Evolutionary conservation across 768 basidiomycete species (phyloP).

Genomic region (Collybia nuda): DNA sequence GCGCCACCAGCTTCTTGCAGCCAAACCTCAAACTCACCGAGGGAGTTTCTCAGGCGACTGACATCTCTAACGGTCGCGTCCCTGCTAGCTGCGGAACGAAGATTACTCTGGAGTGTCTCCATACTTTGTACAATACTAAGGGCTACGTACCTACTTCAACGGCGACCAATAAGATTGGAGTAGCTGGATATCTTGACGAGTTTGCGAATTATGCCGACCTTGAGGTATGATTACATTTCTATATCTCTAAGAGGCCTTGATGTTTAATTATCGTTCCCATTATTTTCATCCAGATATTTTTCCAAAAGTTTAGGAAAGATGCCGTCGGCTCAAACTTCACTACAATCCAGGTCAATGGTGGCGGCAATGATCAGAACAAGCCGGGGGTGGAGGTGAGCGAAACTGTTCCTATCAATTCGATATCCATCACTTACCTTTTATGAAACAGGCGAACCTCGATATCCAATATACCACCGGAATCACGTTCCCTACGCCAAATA

Average conservation of each 20-base stretch:
- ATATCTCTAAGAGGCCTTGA: not conserved
- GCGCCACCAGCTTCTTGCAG: constrained; percentile 38
- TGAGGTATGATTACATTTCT: constrained; percentile 33
- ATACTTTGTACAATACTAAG: constrained; percentile 53
- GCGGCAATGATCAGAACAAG: constrained; percentile 47
- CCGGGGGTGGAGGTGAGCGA: constrained; percentile 55
- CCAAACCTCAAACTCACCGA: no score
- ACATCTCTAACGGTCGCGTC: constrained; percentile 14
- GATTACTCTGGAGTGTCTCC: constrained; percentile 60
- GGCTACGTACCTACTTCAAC: constrained; percentile 43
- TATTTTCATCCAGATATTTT: constrained; percentile 44
- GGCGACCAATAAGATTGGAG: constrained; percentile 51
- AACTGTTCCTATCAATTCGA: not conserved
- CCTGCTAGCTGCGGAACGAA: constrained; percentile 41
- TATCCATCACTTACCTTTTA: not conserved
- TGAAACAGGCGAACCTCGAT: constrained; percentile 60
- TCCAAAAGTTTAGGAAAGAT: constrained; percentile 46
- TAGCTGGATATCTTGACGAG: constrained; percentile 57
- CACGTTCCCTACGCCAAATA: constrained; percentile 53
- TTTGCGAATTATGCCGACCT: constrained; percentile 60
- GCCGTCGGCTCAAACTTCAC: constrained; percentile 42
- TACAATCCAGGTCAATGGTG: constrained; percentile 48
- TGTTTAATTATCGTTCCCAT: constrained; percentile 7
- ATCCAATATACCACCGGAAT: constrained; percentile 62
- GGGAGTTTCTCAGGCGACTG: no score